A percentile compares a stretch with the other conserved stretches of the same genome.
phyloP scores from a whole-genome alignment of 1,139 yeast species.

The Taphrina pruni region DNA sequence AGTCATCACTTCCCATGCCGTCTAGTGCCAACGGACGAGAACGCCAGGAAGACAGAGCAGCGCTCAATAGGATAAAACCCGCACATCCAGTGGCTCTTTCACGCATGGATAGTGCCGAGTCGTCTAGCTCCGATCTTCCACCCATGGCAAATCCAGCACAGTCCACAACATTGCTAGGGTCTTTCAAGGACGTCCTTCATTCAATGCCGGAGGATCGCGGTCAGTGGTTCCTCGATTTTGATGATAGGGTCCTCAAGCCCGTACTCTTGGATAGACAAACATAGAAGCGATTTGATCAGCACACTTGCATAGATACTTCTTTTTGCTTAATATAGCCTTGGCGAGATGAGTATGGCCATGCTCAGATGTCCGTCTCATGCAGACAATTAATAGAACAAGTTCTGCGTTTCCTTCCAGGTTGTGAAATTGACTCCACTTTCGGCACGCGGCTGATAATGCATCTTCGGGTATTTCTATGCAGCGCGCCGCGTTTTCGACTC shows the following conservation, averaged over 20 bases:
- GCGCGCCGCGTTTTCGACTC: neutral
- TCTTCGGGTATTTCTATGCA: neutral
- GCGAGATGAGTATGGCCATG: neutral
- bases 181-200: slow-evolving; percentile 44
- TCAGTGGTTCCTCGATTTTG: slow-evolving; percentile 86
- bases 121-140: slow-evolving; percentile 43
- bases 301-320: neutral
- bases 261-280: slow-evolving; percentile 70
- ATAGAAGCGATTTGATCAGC: neutral
- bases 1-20: slow-evolving; percentile 18
- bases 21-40: slow-evolving; percentile 16
- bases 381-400: neutral
- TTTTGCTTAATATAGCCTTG: slow-evolving; percentile 1
- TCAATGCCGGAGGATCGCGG: slow-evolving; percentile 40
- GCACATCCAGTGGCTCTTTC: slow-evolving; percentile 19
- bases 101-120: slow-evolving; percentile 38
- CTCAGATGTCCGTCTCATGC: neutral
- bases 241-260: slow-evolving; percentile 94
- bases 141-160: slow-evolving; percentile 42
- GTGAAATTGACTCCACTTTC: neutral
- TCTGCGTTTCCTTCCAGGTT: no score
- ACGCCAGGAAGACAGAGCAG: slow-evolving; percentile 26
- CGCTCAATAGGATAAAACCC: slow-evolving; percentile 14
- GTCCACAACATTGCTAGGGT: slow-evolving; percentile 14
- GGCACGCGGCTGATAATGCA: slow-evolving; percentile 13